These are phyloP conservation scores for Plasmopara halstedii DNA, from an alignment of 352 stramenopile genomes.

Conservation along the genomic window DNA sequence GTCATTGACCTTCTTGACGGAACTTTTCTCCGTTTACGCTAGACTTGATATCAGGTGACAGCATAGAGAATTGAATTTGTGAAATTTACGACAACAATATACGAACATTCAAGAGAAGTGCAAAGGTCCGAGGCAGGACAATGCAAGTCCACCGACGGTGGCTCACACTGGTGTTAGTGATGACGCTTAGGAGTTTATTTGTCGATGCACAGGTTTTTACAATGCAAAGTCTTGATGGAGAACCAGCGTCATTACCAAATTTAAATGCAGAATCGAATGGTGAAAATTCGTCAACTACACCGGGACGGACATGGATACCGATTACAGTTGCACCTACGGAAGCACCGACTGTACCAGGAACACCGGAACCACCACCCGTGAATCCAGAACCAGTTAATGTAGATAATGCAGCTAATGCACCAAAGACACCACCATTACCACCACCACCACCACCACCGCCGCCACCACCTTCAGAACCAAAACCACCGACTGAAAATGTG, in stretches of 20 bases:
- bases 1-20: slow-evolving; percentile 3
- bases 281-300: slow-evolving; percentile 4
- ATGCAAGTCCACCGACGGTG: slow-evolving; percentile 22
- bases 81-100: background rate
- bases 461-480: background rate
- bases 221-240: slow-evolving; percentile 11
- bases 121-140: slow-evolving; percentile 3
- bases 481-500: background rate
- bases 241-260: background rate
- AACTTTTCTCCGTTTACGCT: slow-evolving; percentile 4
- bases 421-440: too few relatives aligned
- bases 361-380: slow-evolving; percentile 7
- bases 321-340: slow-evolving; percentile 14
- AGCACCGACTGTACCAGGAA: slow-evolving; percentile 7
- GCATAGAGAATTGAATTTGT: slow-evolving; percentile 1
- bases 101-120: slow-evolving; percentile 1
- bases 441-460: too few relatives aligned
- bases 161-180: slow-evolving; percentile 15
- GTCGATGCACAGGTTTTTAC: slow-evolving; percentile 18
- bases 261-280: background rate
- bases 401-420: too few relatives aligned
- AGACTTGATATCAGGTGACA: slow-evolving; percentile 7
- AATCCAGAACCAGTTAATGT: slow-evolving; percentile 13
- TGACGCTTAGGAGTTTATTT: background rate
- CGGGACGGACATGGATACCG: slow-evolving; percentile 17